Base-by-base conservation (phyloP, 2,329 filamentous ascomycete genomes). In the Fusarium sp. region DNA sequence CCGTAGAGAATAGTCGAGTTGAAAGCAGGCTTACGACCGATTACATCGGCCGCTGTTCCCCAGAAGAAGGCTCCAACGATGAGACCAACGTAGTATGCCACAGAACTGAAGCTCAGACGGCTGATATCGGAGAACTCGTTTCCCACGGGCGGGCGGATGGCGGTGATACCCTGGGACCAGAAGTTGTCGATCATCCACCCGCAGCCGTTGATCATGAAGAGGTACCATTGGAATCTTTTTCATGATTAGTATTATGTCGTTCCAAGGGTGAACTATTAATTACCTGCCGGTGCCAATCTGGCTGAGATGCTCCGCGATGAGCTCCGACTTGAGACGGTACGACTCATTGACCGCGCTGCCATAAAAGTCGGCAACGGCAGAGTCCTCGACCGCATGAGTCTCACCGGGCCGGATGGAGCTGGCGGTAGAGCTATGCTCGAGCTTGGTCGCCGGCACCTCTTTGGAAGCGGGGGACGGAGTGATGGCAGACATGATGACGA, bases 141-240 rank as follows among this genome's bases (percentile, higher is more conserved):
- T 13, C 67, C 73, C 13, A 78, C 70, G 7, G 77, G 71, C 5
- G 79, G 78, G 0, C 79, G 76, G 5, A 78, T 71, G 9, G 78
- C 78, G 13, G 75, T 77, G 65, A 81, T 78, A 27, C 78, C 79
- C 62, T 81, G 79, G 7, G 73, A 77, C 77, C 78, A 81, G 61
- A 81, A 79, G 62, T 84, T 84, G 74, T 84, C 82, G 16, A 82
- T 78, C 46, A 84, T 81, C 81, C 81, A 85, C 23, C 83, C 83
- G 43, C 83, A 82, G 30, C 83, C 83, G n/a, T 78, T 83, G n/a
- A 85, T 79, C 13, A 83, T 73, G 65, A 85, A 85, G 2, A 85
- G 77, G 8, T 75, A 75, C 81, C 82, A 83, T 74, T 84, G 82
- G 51, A 79, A 80, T 15, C 76, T 78, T 27, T 18, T 28, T n/a